Conservation (phyloP, 768 basidiomycete species). For the Suillus paluster region DNA sequence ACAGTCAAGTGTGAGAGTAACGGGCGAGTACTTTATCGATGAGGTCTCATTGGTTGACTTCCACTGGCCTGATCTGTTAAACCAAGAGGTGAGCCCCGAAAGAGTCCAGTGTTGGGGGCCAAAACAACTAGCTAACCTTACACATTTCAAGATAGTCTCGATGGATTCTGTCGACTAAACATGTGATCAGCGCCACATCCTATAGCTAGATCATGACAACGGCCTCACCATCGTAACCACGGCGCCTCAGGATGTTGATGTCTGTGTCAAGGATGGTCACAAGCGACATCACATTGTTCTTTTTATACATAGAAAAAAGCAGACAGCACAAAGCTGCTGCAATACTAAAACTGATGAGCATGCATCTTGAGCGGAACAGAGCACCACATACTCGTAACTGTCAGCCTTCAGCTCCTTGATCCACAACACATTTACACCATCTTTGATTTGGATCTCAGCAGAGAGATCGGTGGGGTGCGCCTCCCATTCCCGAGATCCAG, state of each 20-base stretch:
- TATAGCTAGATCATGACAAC: not conserved
- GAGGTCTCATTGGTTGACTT: too few species aligned
- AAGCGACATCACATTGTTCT: slow-evolving; percentile 83
- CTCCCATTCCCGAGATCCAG: not conserved
- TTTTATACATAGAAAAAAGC: slow-evolving; percentile 72
- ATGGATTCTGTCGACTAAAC: slow-evolving; percentile 16
- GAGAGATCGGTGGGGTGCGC: slow-evolving; percentile 57
- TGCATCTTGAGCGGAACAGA: slow-evolving; percentile 2
- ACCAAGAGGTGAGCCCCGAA: too few species aligned
- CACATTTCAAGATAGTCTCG: too few species aligned
- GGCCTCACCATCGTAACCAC: slow-evolving; percentile 77
- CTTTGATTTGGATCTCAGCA: slow-evolving; percentile 58
- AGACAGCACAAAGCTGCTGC: slow-evolving; percentile 78
- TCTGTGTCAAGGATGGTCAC: slow-evolving; percentile 92
- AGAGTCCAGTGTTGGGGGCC: too few species aligned
- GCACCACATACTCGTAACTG: slow-evolving; percentile 77
- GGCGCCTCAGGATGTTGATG: slow-evolving; percentile 71
- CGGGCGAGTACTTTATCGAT: too few species aligned
- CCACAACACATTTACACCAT: slow-evolving; percentile 61
- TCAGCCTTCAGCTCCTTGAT: slow-evolving; percentile 72
- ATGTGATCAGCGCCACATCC: not conserved
- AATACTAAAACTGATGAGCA: slow-evolving; percentile 52
- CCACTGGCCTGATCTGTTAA: too few species aligned
- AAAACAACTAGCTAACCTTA: too few species aligned
- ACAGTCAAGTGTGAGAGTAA: too few species aligned